A percentile compares a stretch with the other conserved stretches of the same genome.
phyloP scores from a whole-genome alignment of 2,329 filamentous ascomycete species.

The Pseudocercospora fijiensis region DNA sequence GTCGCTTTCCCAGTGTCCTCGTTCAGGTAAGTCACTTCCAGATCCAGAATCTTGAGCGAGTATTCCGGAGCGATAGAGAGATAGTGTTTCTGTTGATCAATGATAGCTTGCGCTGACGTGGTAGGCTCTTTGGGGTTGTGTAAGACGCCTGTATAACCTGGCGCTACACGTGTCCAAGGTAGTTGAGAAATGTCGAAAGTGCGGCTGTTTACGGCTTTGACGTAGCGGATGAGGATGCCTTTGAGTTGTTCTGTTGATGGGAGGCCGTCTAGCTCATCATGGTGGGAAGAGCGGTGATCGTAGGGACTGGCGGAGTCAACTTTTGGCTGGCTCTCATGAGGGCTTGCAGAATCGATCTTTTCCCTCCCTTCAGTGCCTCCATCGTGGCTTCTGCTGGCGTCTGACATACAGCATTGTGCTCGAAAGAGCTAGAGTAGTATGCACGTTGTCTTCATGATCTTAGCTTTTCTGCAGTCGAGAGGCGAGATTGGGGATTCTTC shows the following conservation, averaged over 20 bases:
- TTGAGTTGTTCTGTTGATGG: neutral
- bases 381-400: neutral
- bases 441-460: neutral
- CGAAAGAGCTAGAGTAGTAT: neutral
- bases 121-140: neutral
- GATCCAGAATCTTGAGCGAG: neutral
- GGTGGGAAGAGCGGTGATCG: neutral
- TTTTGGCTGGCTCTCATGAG: neutral
- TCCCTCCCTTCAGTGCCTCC: neutral
- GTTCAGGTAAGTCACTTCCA: constrained; percentile 1
- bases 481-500: neutral
- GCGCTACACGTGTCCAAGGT: neutral
- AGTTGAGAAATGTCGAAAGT: neutral
- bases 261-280: neutral
- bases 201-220: neutral
- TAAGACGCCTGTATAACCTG: neutral
- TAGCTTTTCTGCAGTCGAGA: neutral
- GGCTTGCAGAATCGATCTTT: neutral
- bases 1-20: neutral
- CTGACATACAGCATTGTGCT: neutral
- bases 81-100: neutral
- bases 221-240: neutral
- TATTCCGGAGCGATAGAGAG: neutral
- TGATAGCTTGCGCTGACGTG: neutral
- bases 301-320: neutral